Conservation (phyloP, 2,329 filamentous ascomycete genomes). For the Pochonia chlamydosporia region DNA sequence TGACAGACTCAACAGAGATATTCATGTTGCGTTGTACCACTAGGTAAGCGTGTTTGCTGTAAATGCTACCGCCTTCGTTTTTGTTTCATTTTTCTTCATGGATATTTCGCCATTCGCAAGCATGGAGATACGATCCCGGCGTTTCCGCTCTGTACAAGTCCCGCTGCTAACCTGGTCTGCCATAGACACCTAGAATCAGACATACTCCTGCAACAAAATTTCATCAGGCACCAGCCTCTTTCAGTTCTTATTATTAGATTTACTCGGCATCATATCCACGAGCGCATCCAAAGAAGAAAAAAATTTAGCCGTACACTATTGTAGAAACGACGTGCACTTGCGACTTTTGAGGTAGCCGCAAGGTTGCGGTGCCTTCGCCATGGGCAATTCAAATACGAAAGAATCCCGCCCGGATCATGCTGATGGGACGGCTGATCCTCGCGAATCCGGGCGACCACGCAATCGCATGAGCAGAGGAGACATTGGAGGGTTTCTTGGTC, state of each 20-base stretch:
- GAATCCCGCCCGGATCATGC: conserved; percentile 28
- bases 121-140: neutral
- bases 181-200: neutral
- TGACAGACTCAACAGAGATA: neutral
- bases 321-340: neutral
- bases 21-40: neutral
- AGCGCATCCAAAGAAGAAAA: neutral
- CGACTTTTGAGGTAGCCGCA: neutral
- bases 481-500: conserved; percentile 38
- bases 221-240: neutral
- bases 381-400: conserved; percentile 36
- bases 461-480: conserved; percentile 37
- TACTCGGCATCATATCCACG: neutral
- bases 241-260: neutral
- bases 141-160: neutral
- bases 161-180: neutral
- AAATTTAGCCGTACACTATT: neutral
- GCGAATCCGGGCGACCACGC: conserved; percentile 16
- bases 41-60: conserved; percentile 1
- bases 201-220: neutral
- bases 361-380: conserved; percentile 11
- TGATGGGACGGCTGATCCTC: conserved; percentile 11
- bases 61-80: neutral
- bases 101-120: too few relatives aligned
- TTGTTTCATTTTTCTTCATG: neutral